Evolutionary conservation across 2,329 filamentous ascomycete species (phyloP).

Genomic region (Dactylellina cionopaga): DNA sequence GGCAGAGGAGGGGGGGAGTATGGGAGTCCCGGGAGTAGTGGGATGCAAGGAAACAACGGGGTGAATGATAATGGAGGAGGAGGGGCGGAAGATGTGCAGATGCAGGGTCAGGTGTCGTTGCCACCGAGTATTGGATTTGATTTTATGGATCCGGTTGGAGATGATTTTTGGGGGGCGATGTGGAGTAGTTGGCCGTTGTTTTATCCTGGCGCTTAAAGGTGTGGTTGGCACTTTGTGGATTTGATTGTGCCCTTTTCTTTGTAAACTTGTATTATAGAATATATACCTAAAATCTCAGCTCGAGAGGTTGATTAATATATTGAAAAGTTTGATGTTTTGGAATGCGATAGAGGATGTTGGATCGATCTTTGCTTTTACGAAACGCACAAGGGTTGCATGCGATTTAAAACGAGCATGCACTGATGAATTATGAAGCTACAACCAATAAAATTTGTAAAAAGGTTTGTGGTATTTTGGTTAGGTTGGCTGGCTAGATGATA

Average conservation of each 20-base stretch:
- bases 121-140: constrained; percentile 47
- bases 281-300: not conserved
- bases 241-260: not conserved
- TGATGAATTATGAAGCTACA: no score
- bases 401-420: no score
- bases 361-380: no score
- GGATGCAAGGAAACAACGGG: not conserved
- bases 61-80: not conserved
- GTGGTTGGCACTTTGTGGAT: not conserved
- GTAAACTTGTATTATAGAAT: not conserved
- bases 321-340: not conserved
- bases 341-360: no score
- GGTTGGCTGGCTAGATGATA: no score
- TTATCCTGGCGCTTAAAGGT: constrained; percentile 23
- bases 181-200: constrained; percentile 51
- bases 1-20: constrained; percentile 14
- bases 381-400: no score
- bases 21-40: constrained; percentile 1
- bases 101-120: constrained; percentile 18
- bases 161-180: constrained; percentile 50
- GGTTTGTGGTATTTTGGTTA: no score
- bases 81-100: not conserved
- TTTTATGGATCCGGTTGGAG: constrained; percentile 18
- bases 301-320: not conserved
- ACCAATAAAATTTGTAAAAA: no score